Evolutionary conservation across 192 early-diverging fungal genomes (phyloP), one percentile per base, ranked within the genome.

Genomic region (Haplosporangium gracile): DNA sequence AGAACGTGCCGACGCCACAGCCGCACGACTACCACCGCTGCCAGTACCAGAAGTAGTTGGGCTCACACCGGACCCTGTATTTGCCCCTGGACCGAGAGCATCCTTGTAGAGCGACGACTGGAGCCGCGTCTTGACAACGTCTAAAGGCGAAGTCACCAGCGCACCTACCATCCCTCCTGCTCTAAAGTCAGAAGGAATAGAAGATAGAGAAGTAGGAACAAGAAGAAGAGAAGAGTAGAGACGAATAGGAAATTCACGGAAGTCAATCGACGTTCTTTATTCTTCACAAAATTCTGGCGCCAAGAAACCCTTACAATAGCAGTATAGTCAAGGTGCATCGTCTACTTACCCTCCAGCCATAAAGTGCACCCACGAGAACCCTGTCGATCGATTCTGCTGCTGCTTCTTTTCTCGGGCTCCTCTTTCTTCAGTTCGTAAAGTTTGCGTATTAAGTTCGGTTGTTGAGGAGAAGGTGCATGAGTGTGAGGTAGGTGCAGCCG

Each of bases 71-170:
- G 26, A 3, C 29, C 60, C 26, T 32, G 29, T 13, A 32, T 11
- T 32, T 15, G 13, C 15, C 29, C 60, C 29, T 65, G 29, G 26
- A 57, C 36, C 3, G 75, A 68, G 34, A 43, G 34, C 49, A 39
- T 65, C 70, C 74, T 86, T 53, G 75, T 32, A 18, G 79, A 75
- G 34, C 73, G 79, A 68, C 77, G 81, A 34, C 91, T 99, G 98
- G 78, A 98, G 89, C 40, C 97, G 94, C 4, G 97, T 98, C 79
- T 97, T 98, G 68, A 98, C 94, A 22, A 99, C 97, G 81, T 99
- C 98, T 36, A 99, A 89, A 0, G 98, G 98, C 63, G 95, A 98
- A 40, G 97, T 98, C 8, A 94, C 91, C 1, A 96, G 77, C 26
- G 98, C 98, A 45, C 97, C 98, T 26, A 94, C 89, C 94, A 93